Base-by-base conservation (phyloP, 2,329 filamentous ascomycete genomes). In the Cladophialophora yegresii region DNA sequence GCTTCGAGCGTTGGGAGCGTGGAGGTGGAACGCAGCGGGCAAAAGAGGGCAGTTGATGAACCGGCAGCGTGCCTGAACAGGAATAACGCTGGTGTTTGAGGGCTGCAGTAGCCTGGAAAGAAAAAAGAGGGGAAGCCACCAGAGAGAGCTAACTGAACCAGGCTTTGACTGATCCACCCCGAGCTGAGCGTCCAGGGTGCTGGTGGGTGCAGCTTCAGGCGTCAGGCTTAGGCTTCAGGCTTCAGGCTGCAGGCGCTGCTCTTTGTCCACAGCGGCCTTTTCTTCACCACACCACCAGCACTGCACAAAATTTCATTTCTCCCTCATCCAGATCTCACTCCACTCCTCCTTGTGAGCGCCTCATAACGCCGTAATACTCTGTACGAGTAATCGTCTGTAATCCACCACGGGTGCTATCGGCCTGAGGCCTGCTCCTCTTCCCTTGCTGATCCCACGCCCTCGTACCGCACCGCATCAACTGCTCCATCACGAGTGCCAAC, bases 1-100 rank as follows among this genome's bases (percentile, higher is more conserved):
- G 61, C 40, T 58, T 43, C 51, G 20, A 32, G 47, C 16, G 36
- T 23, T 36, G 57, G 20, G 51, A 40, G 57, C 57, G 57, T 59
- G 57, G 57, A 43, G 36, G 36, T 43, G 36, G 36, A 43, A 16
- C 36, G 36, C 36, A 40, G 36, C 5, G 36, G 55, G 22, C 13
- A 26, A 33, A 58, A 22, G 55, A 30, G 55, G n/a, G 36, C 55
- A 33, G 4, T 47, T 4, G 55, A 58, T 58, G 36, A 16, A 30
- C 55, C n/a, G 55, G 45, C 45, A 36, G 57, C 28, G 57, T 59
- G 57, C 57, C 57, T 59, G 57, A 59, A 51, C 26, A 36, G 57
- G 57, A 59, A 53, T 51, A 47, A 47, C 33, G 10, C 30, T 59
- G 47, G 57, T 51, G 47, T 59, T 53, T 59, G 57, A 59, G 22